Evolutionary conservation across 352 stramenopile genomes (phyloP).

Genomic region (Phytophthora sojae): DNA sequence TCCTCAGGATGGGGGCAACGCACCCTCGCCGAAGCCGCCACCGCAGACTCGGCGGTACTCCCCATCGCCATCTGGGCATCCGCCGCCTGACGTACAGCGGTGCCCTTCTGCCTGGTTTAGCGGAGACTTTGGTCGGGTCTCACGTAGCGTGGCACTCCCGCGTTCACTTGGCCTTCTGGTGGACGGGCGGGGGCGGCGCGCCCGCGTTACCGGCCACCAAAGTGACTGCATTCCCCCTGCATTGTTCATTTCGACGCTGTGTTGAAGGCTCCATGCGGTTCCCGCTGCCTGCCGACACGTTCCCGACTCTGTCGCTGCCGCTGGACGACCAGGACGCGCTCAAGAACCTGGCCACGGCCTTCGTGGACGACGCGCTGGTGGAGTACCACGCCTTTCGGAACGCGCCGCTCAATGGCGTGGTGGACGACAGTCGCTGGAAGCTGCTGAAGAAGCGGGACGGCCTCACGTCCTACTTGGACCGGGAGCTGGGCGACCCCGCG

Average conservation of each 20-base stretch:
- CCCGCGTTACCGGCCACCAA: neutral
- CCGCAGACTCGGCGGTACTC: conserved; percentile 14
- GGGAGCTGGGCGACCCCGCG: conserved; percentile 23
- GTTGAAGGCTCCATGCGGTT: conserved; percentile 31
- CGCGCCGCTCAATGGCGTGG: conserved; percentile 30
- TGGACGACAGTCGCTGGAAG: conserved; percentile 63
- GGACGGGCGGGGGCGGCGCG: neutral
- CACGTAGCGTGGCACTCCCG: conserved; percentile 17
- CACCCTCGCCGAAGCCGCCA: neutral
- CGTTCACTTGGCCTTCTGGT: conserved; percentile 2
- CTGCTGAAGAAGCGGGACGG: conserved; percentile 50
- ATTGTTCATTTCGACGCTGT: conserved; percentile 8
- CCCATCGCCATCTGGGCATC: conserved; percentile 33
- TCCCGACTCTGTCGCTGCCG: conserved; percentile 54
- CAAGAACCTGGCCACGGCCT: conserved; percentile 37
- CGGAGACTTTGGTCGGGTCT: conserved; percentile 25
- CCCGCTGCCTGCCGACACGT: conserved; percentile 42
- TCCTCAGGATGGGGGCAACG: neutral
- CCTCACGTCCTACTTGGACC: conserved; percentile 38
- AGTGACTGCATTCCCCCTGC: conserved; percentile 6
- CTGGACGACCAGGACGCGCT: conserved; percentile 49
- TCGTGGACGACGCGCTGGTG: conserved; percentile 53
- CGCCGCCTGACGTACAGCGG: conserved; percentile 13
- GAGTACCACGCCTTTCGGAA: conserved; percentile 56
- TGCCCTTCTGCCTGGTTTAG: conserved; percentile 26